phyloP scores from a whole-genome alignment of 352 stramenopile genomes.

The Globisporangium cederbergense region DNA sequence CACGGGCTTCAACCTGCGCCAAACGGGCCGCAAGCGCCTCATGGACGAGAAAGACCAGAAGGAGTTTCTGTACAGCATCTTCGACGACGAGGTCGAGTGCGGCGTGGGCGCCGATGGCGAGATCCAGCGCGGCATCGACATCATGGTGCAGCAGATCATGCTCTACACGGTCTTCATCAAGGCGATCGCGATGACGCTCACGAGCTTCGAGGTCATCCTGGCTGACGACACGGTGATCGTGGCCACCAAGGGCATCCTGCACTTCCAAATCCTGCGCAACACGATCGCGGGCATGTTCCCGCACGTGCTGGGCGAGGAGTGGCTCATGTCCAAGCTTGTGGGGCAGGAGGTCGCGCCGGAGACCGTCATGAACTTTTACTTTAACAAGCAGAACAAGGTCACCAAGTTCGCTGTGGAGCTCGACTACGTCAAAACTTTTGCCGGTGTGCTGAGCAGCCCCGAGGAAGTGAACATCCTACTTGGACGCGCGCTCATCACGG shows the following conservation, averaged over 20 bases:
- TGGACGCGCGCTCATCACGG: conserved; percentile 28
- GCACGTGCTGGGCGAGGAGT: conserved; percentile 37
- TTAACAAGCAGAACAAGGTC: conserved; percentile 28
- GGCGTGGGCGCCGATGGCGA: conserved; percentile 21
- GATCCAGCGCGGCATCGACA: conserved; percentile 24
- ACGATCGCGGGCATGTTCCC: conserved; percentile 46
- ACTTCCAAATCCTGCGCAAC: conserved; percentile 42
- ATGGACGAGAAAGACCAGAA: conserved; percentile 24
- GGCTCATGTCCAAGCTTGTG: conserved; percentile 34
- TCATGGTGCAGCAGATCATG: conserved; percentile 39
- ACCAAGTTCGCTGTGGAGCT: conserved; percentile 29
- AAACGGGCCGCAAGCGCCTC: conserved; percentile 17
- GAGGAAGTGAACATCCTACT: conserved; percentile 30
- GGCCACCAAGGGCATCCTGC: conserved; percentile 22
- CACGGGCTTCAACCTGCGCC: conserved; percentile 14
- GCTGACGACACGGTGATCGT: conserved; percentile 36
- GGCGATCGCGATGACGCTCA: conserved; percentile 32
- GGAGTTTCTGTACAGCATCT: conserved; percentile 35
- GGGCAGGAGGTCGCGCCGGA: conserved; percentile 30
- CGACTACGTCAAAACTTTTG: conserved; percentile 38
- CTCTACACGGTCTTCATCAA: conserved; percentile 41
- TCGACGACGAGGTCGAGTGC: conserved; percentile 31
- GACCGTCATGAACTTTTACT: conserved; percentile 32
- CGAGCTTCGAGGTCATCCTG: conserved; percentile 29
- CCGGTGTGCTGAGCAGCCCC: conserved; percentile 28